Conservation (phyloP, 257 asterid species). For the Nicotiana attenuata region DNA sequence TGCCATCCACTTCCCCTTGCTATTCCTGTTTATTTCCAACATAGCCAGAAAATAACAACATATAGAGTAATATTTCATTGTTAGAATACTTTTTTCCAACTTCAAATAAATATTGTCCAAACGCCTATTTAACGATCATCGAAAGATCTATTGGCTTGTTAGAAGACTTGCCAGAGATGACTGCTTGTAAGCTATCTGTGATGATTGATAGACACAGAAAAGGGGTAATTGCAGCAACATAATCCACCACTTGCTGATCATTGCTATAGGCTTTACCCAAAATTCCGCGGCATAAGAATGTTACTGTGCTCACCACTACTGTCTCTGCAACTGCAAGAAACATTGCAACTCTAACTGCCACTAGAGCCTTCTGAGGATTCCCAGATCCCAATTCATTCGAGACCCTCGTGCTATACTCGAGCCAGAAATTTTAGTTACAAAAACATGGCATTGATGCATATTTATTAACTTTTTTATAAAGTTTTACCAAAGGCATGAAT, state of each 20-base stretch:
- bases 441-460: not conserved
- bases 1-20: constrained; percentile 72
- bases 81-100: no score
- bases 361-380: constrained; percentile 37
- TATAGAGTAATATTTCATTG: no score
- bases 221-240: constrained; percentile 42
- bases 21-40: constrained; percentile 32
- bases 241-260: constrained; percentile 39
- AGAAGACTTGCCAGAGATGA: constrained; percentile 34
- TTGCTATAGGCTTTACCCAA: constrained; percentile 41
- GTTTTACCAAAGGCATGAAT: not conserved
- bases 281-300: constrained; percentile 24
- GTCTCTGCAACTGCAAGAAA: constrained; percentile 32
- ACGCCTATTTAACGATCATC: not conserved
- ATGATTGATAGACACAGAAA: constrained; percentile 35
- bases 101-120: not conserved
- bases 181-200: constrained; percentile 47
- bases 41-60: not conserved
- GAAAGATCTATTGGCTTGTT: not conserved
- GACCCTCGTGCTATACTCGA: constrained; percentile 40
- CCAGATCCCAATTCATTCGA: constrained; percentile 66
- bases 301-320: constrained; percentile 6
- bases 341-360: constrained; percentile 30
- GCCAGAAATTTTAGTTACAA: not conserved
- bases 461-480: not conserved